These are phyloP conservation scores for Adansonia madagascariensis DNA, from an alignment of 441 rosid species.

Conservation along the genomic window DNA sequence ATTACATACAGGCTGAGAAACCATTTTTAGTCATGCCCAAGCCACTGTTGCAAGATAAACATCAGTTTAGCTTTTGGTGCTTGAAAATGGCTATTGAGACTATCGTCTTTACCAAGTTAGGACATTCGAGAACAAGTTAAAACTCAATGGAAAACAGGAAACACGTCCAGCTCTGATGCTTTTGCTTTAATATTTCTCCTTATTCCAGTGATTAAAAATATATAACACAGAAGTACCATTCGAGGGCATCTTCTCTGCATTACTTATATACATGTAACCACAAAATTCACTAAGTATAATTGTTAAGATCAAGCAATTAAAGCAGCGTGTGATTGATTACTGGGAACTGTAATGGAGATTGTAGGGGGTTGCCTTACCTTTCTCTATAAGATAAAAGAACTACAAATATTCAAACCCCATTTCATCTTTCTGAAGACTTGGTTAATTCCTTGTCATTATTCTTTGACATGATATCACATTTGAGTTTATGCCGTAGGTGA, in stretches of 20 bases:
- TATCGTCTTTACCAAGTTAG: neutral
- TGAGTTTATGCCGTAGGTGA: slow-evolving; percentile 51
- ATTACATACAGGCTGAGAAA: too few relatives aligned
- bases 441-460: slow-evolving; percentile 31
- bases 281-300: neutral
- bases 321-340: neutral
- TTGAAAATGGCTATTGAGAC: neutral
- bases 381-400: neutral
- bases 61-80: neutral
- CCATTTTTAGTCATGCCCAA: too few relatives aligned
- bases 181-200: slow-evolving; percentile 4
- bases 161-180: neutral
- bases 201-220: neutral
- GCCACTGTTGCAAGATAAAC: neutral
- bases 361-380: neutral
- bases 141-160: neutral
- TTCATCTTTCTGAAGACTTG: slow-evolving; percentile 41
- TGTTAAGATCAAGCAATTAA: neutral
- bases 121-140: neutral
- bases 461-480: slow-evolving; percentile 35
- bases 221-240: neutral
- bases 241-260: neutral
- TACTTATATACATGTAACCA: neutral
- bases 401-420: slow-evolving; percentile 3
- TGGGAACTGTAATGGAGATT: neutral